Conservation (phyloP, 140 eudicot genomes). For the Erigeron philadelphicus region DNA sequence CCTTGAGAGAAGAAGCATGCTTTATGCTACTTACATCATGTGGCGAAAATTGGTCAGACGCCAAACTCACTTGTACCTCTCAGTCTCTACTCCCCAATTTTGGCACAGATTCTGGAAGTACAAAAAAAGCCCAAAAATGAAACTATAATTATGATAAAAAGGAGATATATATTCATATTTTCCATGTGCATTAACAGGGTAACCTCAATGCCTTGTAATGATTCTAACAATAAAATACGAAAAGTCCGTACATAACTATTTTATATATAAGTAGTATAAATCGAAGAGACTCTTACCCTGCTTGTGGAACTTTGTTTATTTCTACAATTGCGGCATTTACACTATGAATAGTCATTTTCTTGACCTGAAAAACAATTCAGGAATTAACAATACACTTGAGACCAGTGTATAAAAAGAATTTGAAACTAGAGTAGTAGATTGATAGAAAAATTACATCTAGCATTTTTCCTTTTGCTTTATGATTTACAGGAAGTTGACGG, state of each 20-base stretch:
- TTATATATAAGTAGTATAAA: not conserved
- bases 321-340: slow-evolving; percentile 59
- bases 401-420: not conserved
- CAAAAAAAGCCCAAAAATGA: slow-evolving; percentile 3
- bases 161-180: not conserved
- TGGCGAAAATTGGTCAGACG: slow-evolving; percentile 21
- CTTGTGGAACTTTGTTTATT: slow-evolving; percentile 30
- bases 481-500: slow-evolving; percentile 67
- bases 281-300: slow-evolving; percentile 31
- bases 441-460: slow-evolving; percentile 43
- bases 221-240: not conserved
- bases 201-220: not conserved
- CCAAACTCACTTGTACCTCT: slow-evolving; percentile 25
- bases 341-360: slow-evolving; percentile 54
- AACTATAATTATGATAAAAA: not conserved
- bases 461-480: slow-evolving; percentile 68
- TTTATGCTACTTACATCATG: slow-evolving; percentile 24
- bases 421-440: not conserved
- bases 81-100: slow-evolving; percentile 26
- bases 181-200: not conserved
- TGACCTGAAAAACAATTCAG: slow-evolving; percentile 47
- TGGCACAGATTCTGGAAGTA: slow-evolving; percentile 17
- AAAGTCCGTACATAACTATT: no score
- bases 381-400: slow-evolving; percentile 4
- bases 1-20: slow-evolving; percentile 2